These are phyloP conservation scores for Westerdykella aurantiaca DNA, from an alignment of 2,329 filamentous ascomycete genomes.

Conservation along the genomic window DNA sequence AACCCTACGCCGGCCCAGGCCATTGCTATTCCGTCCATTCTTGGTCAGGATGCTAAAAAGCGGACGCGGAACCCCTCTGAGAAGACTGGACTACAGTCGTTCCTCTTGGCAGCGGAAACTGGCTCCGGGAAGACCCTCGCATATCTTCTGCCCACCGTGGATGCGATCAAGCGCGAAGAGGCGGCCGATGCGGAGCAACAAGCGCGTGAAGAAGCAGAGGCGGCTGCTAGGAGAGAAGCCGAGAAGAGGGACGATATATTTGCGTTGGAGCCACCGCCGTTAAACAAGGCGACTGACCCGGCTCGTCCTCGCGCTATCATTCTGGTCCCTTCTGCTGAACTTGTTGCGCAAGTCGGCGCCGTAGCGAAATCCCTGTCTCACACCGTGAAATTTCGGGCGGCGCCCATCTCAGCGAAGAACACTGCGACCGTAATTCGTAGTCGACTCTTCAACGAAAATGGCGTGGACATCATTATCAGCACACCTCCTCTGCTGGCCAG, in stretches of 20 bases:
- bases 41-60: constrained; percentile 50
- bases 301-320: constrained; percentile 79
- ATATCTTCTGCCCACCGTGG: constrained; percentile 77
- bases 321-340: constrained; percentile 84
- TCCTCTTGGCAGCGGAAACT: constrained; percentile 88
- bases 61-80: constrained; percentile 24
- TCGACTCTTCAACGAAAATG: constrained; percentile 71
- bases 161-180: constrained; percentile 72
- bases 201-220: constrained; percentile 48
- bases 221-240: constrained; percentile 27
- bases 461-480: constrained; percentile 78
- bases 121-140: constrained; percentile 95
- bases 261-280: constrained; percentile 53
- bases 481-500: constrained; percentile 87
- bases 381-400: constrained; percentile 77
- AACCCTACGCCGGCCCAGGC: constrained; percentile 84
- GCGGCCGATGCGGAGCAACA: constrained; percentile 54
- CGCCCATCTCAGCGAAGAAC: constrained; percentile 72
- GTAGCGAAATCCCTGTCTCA: constrained; percentile 81
- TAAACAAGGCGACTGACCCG: constrained; percentile 58
- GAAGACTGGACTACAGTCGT: constrained; percentile 52
- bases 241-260: constrained; percentile 47
- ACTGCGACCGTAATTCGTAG: constrained; percentile 74
- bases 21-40: constrained; percentile 76
- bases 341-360: constrained; percentile 78